These are phyloP conservation scores for Clavispora asparagi DNA, from an alignment of 805 yeast genomes.

Conservation along the genomic window DNA sequence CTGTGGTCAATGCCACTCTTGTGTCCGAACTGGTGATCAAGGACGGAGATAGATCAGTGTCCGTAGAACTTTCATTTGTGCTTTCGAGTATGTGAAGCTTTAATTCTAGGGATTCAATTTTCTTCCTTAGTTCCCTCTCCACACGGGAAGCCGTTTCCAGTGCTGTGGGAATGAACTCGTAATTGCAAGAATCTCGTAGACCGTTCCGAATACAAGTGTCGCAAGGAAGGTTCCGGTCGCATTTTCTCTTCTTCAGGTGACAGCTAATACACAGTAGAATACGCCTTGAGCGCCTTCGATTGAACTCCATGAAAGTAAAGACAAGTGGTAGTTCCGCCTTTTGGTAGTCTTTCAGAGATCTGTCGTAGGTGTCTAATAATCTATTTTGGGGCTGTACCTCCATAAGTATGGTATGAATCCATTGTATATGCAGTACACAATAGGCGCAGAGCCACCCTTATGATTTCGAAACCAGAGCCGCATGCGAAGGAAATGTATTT, in stretches of 20 bases:
- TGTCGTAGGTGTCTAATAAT: no score
- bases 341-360: no score
- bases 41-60: background rate
- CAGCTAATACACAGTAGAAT: background rate
- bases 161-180: background rate
- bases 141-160: background rate
- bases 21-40: background rate
- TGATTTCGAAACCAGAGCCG: no score
- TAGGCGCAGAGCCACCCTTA: no score
- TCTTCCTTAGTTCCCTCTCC: background rate
- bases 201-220: background rate
- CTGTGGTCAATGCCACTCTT: background rate
- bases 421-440: no score
- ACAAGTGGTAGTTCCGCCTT: no score
- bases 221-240: background rate
- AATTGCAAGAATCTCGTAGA: background rate
- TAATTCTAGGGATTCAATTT: background rate
- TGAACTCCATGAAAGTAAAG: background rate
- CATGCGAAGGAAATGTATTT: no score
- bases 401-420: no score
- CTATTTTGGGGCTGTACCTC: no score
- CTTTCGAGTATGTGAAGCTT: background rate
- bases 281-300: background rate
- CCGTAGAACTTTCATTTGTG: background rate
- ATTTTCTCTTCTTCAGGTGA: background rate